Percentiles rank a stretch among this genome's conserved stretches.
phyloP scores from a whole-genome alignment of 768 basidiomycete genomes.

The Rhodosporidiobolus odoratus region DNA sequence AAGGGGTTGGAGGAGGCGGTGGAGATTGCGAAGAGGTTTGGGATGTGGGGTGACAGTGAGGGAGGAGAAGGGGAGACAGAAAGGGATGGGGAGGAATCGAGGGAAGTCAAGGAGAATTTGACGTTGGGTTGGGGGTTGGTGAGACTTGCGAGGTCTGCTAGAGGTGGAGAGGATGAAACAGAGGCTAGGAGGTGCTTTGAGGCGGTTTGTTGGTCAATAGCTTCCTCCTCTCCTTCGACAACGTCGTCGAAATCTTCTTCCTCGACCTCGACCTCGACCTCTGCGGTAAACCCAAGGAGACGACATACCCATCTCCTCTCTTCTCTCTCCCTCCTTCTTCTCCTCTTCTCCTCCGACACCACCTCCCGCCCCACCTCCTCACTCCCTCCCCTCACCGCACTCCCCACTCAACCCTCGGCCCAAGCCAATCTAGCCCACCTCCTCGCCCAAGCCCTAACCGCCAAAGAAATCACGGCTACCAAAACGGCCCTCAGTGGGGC shows the following conservation, averaged over 20 bases:
- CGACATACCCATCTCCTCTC: neutral
- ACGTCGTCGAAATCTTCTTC: neutral
- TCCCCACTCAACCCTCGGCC: neutral
- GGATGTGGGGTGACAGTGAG: neutral
- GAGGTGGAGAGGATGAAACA: neutral
- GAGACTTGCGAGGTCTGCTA: neutral
- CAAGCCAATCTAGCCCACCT: neutral
- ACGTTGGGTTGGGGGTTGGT: neutral
- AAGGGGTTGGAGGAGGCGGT: neutral
- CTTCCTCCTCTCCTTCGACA: neutral
- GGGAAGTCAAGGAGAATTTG: neutral
- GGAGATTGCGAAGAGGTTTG: neutral
- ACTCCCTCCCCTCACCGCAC: neutral
- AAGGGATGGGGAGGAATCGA: neutral
- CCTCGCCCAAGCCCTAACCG: constrained; percentile 1
- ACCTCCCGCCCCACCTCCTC: neutral
- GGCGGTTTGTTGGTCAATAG: neutral
- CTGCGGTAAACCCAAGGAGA: neutral
- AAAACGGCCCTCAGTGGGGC: constrained; percentile 2
- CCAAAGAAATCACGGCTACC: constrained; percentile 4
- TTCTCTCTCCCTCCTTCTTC: neutral
- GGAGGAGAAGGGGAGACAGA: no score
- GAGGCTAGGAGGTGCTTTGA: constrained; percentile 13
- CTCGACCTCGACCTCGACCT: neutral
- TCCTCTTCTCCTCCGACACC: neutral